These are phyloP conservation scores for Ammopiptanthus mongolicus DNA, from an alignment of 306 rosid species.

Conservation along the genomic window DNA sequence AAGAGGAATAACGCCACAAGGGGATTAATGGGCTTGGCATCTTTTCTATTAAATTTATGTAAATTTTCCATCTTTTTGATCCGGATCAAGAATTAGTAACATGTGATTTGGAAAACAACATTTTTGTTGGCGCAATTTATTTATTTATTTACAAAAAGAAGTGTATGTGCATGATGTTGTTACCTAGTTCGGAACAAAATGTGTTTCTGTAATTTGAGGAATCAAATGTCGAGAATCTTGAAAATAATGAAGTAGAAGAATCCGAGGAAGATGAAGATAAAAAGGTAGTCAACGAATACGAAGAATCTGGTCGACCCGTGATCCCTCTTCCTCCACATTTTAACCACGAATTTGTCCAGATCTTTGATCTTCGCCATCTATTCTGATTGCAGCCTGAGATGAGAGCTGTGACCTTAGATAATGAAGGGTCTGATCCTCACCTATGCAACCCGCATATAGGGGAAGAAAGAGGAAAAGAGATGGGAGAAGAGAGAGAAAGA, in stretches of 20 bases:
- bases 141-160: background rate
- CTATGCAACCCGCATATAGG: background rate
- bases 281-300: slow-evolving; percentile 67
- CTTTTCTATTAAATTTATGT: background rate
- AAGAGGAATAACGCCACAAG: background rate
- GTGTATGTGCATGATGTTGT: background rate
- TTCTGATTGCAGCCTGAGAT: background rate
- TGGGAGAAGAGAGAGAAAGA: too few species aligned
- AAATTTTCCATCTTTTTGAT: background rate
- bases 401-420: background rate
- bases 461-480: too few species aligned
- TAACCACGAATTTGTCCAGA: slow-evolving; percentile 25
- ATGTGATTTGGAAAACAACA: background rate
- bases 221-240: slow-evolving; percentile 43
- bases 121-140: background rate
- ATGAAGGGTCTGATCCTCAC: background rate
- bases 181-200: slow-evolving; percentile 6
- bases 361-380: slow-evolving; percentile 59
- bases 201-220: background rate
- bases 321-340: slow-evolving; percentile 30
- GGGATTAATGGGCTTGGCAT: background rate
- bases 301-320: slow-evolving; percentile 62
- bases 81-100: background rate
- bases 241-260: slow-evolving; percentile 57
- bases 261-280: slow-evolving; percentile 48